phyloP scores from a whole-genome alignment of 2,329 filamentous ascomycete genomes.

The Rutstroemia sp. region DNA sequence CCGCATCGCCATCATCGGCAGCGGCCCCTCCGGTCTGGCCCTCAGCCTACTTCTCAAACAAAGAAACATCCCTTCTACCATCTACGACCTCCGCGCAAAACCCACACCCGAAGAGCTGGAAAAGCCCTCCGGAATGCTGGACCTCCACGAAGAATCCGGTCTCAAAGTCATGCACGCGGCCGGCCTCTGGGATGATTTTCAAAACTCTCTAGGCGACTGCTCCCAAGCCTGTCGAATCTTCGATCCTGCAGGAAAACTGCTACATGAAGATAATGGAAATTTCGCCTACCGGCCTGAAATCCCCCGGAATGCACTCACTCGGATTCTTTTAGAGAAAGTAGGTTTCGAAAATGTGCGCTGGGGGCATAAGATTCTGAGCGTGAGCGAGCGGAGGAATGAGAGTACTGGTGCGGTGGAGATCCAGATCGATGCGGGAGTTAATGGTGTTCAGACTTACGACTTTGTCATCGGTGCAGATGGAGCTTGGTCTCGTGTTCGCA shows the following conservation, averaged over 20 bases:
- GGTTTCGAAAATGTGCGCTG: slow-evolving; percentile 19
- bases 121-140: slow-evolving; percentile 37
- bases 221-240: slow-evolving; percentile 34
- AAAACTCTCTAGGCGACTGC: slow-evolving; percentile 35
- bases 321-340: slow-evolving; percentile 19
- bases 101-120: slow-evolving; percentile 25
- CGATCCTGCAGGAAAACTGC: slow-evolving; percentile 27
- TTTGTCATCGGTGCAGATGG: slow-evolving; percentile 39
- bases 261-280: slow-evolving; percentile 20
- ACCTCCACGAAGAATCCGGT: slow-evolving; percentile 41
- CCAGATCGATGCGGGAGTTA: not conserved
- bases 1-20: slow-evolving; percentile 39
- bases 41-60: slow-evolving; percentile 40
- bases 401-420: not conserved
- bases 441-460: slow-evolving; percentile 25
- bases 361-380: slow-evolving; percentile 7
- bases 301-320: slow-evolving; percentile 19
- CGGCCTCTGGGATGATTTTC: slow-evolving; percentile 38
- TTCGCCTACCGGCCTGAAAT: slow-evolving; percentile 20
- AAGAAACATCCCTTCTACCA: slow-evolving; percentile 28
- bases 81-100: slow-evolving; percentile 31
- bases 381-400: no score
- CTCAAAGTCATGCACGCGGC: slow-evolving; percentile 37
- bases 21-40: slow-evolving; percentile 40
- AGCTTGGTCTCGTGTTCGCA: slow-evolving; percentile 34